phyloP scores from a whole-genome alignment of 176 grass and related monocot genomes.

The Microstegium vimineum region DNA sequence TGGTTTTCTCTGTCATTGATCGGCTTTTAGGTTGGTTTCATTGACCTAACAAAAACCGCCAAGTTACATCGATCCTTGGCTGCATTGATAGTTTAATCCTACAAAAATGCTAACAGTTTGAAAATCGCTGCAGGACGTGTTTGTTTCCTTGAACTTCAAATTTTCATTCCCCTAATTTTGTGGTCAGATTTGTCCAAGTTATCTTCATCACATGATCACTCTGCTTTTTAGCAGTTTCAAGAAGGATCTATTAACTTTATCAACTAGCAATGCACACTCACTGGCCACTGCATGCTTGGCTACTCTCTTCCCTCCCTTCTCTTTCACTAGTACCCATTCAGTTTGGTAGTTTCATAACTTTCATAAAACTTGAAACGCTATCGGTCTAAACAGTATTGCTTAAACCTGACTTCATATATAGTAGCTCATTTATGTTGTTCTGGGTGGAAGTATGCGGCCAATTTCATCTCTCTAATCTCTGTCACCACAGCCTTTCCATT shows the following conservation, averaged over 20 bases:
- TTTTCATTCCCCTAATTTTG: conserved; percentile 10
- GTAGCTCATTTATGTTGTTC: neutral
- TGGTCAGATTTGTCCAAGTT: conserved; percentile 25
- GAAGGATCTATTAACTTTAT: conserved; percentile 12
- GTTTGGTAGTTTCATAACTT: conserved; percentile 18
- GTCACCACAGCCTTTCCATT: neutral
- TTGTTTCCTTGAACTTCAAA: conserved; percentile 35
- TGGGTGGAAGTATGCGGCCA: neutral
- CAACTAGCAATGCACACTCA: neutral
- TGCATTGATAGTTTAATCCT: conserved; percentile 30
- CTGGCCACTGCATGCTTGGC: neutral
- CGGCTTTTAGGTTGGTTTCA: conserved; percentile 40
- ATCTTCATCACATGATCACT: conserved; percentile 32
- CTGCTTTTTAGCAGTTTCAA: conserved; percentile 4
- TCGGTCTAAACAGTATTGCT: neutral
- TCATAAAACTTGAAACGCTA: neutral
- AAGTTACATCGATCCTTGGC: conserved; percentile 20
- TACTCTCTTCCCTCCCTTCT: neutral
- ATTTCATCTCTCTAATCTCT: neutral
- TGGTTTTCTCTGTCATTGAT: conserved; percentile 37
- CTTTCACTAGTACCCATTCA: neutral
- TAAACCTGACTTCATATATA: conserved; percentile 16
- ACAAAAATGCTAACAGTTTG: conserved; percentile 34
- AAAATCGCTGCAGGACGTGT: conserved; percentile 12
- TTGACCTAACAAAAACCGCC: conserved; percentile 30